Conservation (phyloP, 371 early-diverging fungal species). For the Mortierella sp. region DNA sequence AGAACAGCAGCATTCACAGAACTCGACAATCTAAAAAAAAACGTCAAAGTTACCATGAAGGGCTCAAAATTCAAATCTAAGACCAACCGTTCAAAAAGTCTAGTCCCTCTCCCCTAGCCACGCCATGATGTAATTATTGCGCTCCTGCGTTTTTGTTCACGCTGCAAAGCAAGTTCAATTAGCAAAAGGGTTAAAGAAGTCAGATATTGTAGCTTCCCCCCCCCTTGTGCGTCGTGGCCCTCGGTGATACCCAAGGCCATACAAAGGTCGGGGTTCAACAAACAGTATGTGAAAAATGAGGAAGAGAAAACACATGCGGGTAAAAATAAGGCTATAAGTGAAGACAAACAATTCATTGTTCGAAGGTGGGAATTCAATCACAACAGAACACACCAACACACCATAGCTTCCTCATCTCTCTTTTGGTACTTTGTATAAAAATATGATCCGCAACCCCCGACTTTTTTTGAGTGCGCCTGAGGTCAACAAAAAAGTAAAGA, state of each 20-base stretch:
- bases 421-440: not conserved
- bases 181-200: not conserved
- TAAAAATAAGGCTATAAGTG: not conserved
- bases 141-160: too few relatives aligned
- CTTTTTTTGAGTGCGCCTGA: not conserved
- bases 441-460: not conserved
- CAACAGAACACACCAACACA: not conserved
- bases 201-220: not conserved
- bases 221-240: too few relatives aligned
- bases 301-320: not conserved
- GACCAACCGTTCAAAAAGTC: too few relatives aligned
- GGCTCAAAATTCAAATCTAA: too few relatives aligned
- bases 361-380: conserved; percentile 2
- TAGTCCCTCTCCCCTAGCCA: too few relatives aligned
- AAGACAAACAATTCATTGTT: too few relatives aligned
- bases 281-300: not conserved
- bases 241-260: not conserved
- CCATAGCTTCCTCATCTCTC: not conserved
- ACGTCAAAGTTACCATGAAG: too few relatives aligned
- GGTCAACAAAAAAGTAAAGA: too few relatives aligned
- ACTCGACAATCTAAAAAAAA: too few relatives aligned
- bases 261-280: not conserved
- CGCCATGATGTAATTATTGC: too few relatives aligned
- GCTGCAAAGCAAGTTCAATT: too few relatives aligned
- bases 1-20: too few relatives aligned